Conservation (phyloP, 192 early-diverging fungal species). For the Powellomyces hirtus region DNA sequence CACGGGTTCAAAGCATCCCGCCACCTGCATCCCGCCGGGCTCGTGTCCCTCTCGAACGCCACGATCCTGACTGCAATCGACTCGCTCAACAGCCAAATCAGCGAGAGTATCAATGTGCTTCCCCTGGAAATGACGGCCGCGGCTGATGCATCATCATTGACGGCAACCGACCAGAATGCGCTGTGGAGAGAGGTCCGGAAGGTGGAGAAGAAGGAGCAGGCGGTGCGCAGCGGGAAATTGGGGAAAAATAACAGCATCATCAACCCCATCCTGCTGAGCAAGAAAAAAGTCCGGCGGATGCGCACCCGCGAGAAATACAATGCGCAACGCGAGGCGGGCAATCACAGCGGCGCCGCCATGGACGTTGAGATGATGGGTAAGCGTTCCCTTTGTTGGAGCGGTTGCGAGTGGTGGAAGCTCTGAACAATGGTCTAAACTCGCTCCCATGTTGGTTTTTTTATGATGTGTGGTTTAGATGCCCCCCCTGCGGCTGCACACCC, state of each 20-base stretch:
- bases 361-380: conserved; percentile 14
- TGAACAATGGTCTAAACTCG: background rate
- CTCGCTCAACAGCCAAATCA: background rate
- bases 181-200: background rate
- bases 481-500: background rate
- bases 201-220: conserved; percentile 13
- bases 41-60: background rate
- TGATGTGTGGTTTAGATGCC: background rate
- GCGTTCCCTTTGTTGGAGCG: background rate
- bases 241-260: conserved; percentile 21
- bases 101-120: too few species aligned
- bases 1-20: conserved; percentile 6
- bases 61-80: background rate
- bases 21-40: background rate
- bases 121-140: background rate
- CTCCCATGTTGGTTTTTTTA: background rate
- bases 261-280: conserved; percentile 8
- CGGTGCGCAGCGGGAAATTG: background rate
- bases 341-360: background rate
- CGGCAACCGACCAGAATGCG: background rate
- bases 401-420: too few species aligned
- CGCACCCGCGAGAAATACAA: conserved; percentile 3
- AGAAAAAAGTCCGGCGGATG: conserved; percentile 20
- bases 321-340: background rate
- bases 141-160: too few species aligned